These are phyloP conservation scores for maize (Zea mays) DNA, from an alignment of 176 grass and related monocot genomes.

Conservation along the genomic window Zm-B73-REFERENCE-NAM-5.0 NC_050102.1:162846501-162847000, in stretches of 20 bases:
- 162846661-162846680: not conserved
- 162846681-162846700: not conserved
- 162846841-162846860: not conserved
- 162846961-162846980: no score
- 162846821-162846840: not conserved
- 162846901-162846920: constrained; percentile 61
- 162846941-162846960: not conserved
- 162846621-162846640: not conserved
- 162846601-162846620: not conserved
- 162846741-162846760: not conserved
- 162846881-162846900: constrained; percentile 76
- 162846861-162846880: constrained; percentile 42
- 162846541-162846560: not conserved
- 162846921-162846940: constrained; percentile 59
- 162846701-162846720: constrained; percentile 15
- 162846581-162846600: not conserved
- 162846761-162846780: not conserved
- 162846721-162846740: not conserved
- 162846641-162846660: no score
- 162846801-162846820: not conserved
- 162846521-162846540: not conserved
- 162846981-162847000: no score
- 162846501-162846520: not conserved
- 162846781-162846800: not conserved
- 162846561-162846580: not conserved